Evolutionary conservation across 2,329 filamentous ascomycete genomes (phyloP), one percentile per base, ranked within the genome.

Genomic region (Colletotrichum liaoningense): DNA sequence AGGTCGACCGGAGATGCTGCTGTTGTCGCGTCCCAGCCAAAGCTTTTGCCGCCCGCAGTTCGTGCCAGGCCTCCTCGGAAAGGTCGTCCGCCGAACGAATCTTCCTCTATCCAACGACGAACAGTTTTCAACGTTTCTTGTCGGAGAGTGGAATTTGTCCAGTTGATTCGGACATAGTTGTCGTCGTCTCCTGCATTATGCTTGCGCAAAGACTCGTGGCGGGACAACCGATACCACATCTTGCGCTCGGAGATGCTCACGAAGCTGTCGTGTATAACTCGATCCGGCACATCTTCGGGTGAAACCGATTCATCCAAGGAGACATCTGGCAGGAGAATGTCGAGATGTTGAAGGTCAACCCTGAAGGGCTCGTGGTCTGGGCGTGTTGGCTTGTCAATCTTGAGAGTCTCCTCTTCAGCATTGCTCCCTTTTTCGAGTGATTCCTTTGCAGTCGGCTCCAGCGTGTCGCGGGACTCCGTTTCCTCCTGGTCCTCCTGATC

Each of bases 61-160:
- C 71, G 56, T 1, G 42, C 57, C 11, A 68, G 77, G 28, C 85
- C 85, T 8, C 85, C 86, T 11, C 88, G 80, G 1, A 83, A 83
- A 14, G 85, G 81, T 60, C 86, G 86, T 1, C 89, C 88, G 2
- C 87, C 84, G 33, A 90, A 88, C 0, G 89, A 88, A 76, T 91
- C 90, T 76, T 92, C 88, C 76, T 92, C 89, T 86, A 92, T 91
- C 91, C 91, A 93, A 30, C 89, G 86, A 30, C 88, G 85, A 22
- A 93, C 90, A 54, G 90, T 89, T 69, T 87, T 86, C 72, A 91
- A 84, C 1, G 87, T 89, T 9, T 90, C 86, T 14, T 81, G 80
- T 28, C 89, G 89, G 2, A 90, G 81, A 7, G 85, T 80, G 0
- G 90, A 92, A n/a, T 84, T 81, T 4, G 78, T 75, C 91, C 91